Evolutionary conservation across 352 stramenopile species (phyloP).

Genomic region (Phytophthora pluvialis): DNA sequence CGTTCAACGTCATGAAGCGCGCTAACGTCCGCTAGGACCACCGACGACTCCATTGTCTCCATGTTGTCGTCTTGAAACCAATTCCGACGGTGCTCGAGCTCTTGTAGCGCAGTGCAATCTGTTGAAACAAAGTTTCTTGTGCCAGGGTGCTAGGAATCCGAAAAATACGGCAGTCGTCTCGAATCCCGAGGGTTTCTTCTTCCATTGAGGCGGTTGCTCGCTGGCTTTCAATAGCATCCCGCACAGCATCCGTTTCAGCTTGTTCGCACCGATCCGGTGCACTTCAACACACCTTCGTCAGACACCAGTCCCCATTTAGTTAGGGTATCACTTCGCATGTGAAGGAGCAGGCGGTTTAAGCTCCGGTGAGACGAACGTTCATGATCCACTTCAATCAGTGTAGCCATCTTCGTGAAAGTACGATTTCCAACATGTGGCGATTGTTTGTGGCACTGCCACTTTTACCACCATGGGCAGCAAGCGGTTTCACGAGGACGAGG

Average conservation of each 20-base stretch:
- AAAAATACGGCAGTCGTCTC: neutral
- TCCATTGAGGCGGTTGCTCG: neutral
- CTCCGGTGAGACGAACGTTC: too few species aligned
- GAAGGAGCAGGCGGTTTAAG: too few species aligned
- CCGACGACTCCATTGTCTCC: neutral
- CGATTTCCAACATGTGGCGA: slow-evolving; percentile 1
- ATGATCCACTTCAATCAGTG: too few species aligned
- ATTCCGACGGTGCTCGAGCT: too few species aligned
- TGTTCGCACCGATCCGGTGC: neutral
- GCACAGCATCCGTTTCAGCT: neutral
- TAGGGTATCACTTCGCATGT: too few species aligned
- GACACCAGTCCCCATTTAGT: too few species aligned
- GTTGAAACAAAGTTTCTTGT: neutral
- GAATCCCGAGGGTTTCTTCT: too few species aligned
- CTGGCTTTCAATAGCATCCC: too few species aligned
- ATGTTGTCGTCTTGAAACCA: too few species aligned
- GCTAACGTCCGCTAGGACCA: neutral
- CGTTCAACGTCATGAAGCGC: slow-evolving; percentile 10
- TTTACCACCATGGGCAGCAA: slow-evolving; percentile 57
- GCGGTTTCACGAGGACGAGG: slow-evolving; percentile 71
- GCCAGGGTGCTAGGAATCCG: neutral
- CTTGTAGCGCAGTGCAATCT: too few species aligned
- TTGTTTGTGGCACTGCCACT: slow-evolving; percentile 22
- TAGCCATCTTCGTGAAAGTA: slow-evolving; percentile 20
- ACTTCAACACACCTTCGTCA: neutral